These are phyloP conservation scores for Lactarius trivialis DNA, from an alignment of 768 basidiomycete species.

Conservation along the genomic window DNA sequence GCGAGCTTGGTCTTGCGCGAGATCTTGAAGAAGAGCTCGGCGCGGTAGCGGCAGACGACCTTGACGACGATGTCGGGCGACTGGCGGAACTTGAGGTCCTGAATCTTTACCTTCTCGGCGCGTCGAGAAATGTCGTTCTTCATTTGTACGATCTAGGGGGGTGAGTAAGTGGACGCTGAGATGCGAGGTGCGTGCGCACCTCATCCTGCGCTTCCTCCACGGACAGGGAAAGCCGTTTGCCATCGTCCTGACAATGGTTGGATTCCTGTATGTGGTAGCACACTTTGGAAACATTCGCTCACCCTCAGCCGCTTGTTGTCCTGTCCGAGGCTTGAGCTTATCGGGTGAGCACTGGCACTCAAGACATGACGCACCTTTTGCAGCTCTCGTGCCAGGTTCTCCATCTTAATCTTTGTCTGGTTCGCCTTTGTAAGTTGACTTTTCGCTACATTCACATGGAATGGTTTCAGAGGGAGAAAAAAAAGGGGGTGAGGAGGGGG, in stretches of 20 bases:
- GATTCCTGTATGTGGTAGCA: slow-evolving; percentile 35
- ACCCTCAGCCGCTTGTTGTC: slow-evolving; percentile 88
- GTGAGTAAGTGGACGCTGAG: background rate
- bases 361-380: slow-evolving; percentile 56
- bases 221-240: slow-evolving; percentile 68
- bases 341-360: background rate
- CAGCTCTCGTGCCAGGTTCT: slow-evolving; percentile 80
- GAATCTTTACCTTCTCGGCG: slow-evolving; percentile 68
- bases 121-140: slow-evolving; percentile 77
- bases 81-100: slow-evolving; percentile 76
- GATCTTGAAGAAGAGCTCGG: slow-evolving; percentile 89
- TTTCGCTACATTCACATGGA: slow-evolving; percentile 45
- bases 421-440: slow-evolving; percentile 81
- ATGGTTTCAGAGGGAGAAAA: slow-evolving; percentile 12
- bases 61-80: slow-evolving; percentile 88
- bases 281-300: slow-evolving; percentile 26
- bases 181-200: slow-evolving; percentile 34
- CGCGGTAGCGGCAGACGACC: slow-evolving; percentile 82
- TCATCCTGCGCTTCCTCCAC: slow-evolving; percentile 87
- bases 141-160: slow-evolving; percentile 62
- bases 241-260: slow-evolving; percentile 60
- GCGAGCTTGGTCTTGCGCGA: slow-evolving; percentile 84
- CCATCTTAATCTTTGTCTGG: slow-evolving; percentile 84
- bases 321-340: slow-evolving; percentile 35
- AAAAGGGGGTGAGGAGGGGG: background rate